A percentile compares a stretch with the other conserved stretches of the same genome.
Evolutionary conservation across 108 stramenopile species (phyloP).

Genomic region (Discostella stelligeroides): DNA sequence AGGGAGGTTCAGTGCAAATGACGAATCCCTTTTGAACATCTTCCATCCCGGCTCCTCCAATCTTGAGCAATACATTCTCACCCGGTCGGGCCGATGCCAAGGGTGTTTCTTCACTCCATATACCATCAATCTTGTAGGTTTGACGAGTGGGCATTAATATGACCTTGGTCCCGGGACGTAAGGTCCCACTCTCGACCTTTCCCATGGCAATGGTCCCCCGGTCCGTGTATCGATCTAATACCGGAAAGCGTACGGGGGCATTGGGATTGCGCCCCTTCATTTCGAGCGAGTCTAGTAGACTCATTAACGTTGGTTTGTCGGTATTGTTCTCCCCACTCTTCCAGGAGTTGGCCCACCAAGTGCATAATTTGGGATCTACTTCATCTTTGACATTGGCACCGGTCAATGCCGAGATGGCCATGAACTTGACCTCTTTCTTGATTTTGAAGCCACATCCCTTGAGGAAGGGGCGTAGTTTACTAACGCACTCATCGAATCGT

Average conservation of each 20-base stretch:
- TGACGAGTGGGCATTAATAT: constrained; percentile 94
- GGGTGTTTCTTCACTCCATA: constrained; percentile 93
- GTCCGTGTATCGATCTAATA: constrained; percentile 96
- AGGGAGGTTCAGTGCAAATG: constrained; percentile 84
- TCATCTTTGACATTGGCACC: constrained; percentile 98
- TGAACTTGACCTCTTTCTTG: constrained; percentile 97
- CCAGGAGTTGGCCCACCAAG: constrained; percentile 91
- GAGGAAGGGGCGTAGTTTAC: constrained; percentile 96
- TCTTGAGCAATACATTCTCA: constrained; percentile 96
- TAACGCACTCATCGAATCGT: constrained; percentile 95
- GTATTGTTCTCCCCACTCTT: constrained; percentile 91
- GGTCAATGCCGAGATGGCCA: constrained; percentile 96
- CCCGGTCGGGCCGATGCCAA: constrained; percentile 93
- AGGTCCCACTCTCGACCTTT: constrained; percentile 96
- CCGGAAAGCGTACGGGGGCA: constrained; percentile 92
- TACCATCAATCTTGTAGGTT: constrained; percentile 89
- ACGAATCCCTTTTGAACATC: constrained; percentile 98
- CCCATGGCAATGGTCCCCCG: constrained; percentile 98
- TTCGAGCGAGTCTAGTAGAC: constrained; percentile 84
- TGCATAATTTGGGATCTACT: constrained; percentile 79
- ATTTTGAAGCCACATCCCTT: constrained; percentile 95
- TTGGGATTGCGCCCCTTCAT: constrained; percentile 82
- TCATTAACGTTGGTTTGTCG: constrained; percentile 77
- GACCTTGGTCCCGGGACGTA: constrained; percentile 89
- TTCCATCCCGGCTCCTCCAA: constrained; percentile 86